Conservation (phyloP, 2,329 filamentous ascomycete genomes). For the Proliferodiscus dingleyae region DNA sequence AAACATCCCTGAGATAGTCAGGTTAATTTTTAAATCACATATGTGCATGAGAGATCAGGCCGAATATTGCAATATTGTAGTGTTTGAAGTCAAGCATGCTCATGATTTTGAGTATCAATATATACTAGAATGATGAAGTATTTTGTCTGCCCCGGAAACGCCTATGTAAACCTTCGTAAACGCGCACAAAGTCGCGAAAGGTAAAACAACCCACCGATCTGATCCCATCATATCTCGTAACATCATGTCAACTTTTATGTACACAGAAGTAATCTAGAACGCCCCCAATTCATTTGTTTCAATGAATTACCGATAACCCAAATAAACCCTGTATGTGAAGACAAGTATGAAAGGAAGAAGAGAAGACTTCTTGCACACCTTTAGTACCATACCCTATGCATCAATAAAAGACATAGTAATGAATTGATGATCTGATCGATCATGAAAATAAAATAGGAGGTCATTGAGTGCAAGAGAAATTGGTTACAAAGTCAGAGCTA, state of each 20-base stretch:
- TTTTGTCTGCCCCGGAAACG: background rate
- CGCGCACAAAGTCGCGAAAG: no score
- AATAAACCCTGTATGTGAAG: background rate
- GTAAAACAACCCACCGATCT: background rate
- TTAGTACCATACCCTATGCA: background rate
- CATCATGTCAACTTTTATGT: background rate
- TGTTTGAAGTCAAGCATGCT: no score
- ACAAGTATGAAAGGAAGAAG: background rate
- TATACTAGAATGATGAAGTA: background rate
- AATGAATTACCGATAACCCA: background rate
- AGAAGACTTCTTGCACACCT: slow-evolving; percentile 1
- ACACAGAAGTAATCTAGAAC: background rate
- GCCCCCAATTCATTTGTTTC: background rate
- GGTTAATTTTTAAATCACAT: no score
- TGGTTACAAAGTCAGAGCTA: background rate
- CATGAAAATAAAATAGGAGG: background rate
- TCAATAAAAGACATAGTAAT: background rate
- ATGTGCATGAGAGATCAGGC: no score
- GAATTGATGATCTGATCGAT: background rate
- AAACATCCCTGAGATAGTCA: no score
- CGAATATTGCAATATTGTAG: no score
- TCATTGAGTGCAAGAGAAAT: slow-evolving; percentile 2
- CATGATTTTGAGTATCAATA: background rate
- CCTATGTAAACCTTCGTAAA: background rate
- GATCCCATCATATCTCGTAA: background rate